Evolutionary conservation across 768 basidiomycete genomes (phyloP).

Genomic region (Myochromella boudieri): DNA sequence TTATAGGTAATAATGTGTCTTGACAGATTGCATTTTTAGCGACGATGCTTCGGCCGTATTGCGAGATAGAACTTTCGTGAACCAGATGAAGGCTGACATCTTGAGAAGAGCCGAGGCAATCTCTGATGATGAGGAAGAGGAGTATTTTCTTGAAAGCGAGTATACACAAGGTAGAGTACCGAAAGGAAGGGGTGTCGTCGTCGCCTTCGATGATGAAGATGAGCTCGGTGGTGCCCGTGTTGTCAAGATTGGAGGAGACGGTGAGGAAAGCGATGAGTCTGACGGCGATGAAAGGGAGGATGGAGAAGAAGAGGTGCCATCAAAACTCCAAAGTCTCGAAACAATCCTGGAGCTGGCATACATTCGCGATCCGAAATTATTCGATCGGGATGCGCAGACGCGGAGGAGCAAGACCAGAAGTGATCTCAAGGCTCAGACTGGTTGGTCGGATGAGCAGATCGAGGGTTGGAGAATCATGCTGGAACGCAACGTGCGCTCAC

Average conservation of each 20-base stretch:
- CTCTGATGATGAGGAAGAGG: constrained; percentile 66
- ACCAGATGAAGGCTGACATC: constrained; percentile 82
- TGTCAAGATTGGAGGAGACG: constrained; percentile 59
- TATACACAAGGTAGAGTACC: constrained; percentile 14
- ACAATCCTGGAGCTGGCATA: constrained; percentile 77
- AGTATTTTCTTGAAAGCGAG: constrained; percentile 21
- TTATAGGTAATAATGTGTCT: constrained; percentile 1
- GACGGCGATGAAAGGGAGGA: constrained; percentile 34
- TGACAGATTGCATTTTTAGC: constrained; percentile 26
- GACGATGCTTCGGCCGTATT: constrained; percentile 44
- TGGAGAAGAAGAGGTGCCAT: constrained; percentile 26
- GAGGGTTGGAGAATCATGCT: constrained; percentile 93
- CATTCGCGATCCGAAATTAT: constrained; percentile 69
- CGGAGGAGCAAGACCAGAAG: constrained; percentile 65
- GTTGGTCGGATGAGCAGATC: constrained; percentile 82
- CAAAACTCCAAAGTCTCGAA: constrained; percentile 40
- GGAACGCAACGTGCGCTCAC: constrained; percentile 73
- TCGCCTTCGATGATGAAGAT: constrained; percentile 46
- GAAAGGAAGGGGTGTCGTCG: constrained; percentile 27
- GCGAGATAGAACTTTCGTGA: constrained; percentile 59
- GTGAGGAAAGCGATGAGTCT: constrained; percentile 40
- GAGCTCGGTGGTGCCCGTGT: constrained; percentile 45
- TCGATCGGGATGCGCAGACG: constrained; percentile 75
- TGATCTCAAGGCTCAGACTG: constrained; percentile 69
- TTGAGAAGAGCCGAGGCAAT: constrained; percentile 72